Conservation (phyloP, 2,329 filamentous ascomycete genomes). For the Fusarium neocosmosporiellum region DNA sequence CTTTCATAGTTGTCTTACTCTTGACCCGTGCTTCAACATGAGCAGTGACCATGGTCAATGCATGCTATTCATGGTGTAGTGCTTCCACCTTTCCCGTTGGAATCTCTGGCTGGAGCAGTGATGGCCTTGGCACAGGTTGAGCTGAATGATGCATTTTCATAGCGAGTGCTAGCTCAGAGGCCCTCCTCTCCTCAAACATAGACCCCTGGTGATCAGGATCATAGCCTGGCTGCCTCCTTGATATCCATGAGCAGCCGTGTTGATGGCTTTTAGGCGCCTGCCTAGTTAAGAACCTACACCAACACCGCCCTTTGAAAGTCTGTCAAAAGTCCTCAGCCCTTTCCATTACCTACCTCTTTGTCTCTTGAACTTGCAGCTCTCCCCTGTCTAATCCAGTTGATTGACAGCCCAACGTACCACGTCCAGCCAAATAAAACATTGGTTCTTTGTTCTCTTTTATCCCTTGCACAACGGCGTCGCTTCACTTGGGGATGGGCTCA, state of each 20-base stretch:
- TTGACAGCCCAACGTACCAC: neutral
- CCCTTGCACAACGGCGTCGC: neutral
- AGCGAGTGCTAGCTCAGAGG: neutral
- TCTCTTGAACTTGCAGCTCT: neutral
- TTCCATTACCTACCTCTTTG: neutral
- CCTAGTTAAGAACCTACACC: neutral
- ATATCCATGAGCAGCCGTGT: neutral
- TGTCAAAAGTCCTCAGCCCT: neutral
- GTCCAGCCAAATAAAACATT: neutral
- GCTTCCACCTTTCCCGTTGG: neutral
- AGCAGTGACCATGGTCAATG: neutral
- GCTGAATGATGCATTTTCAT: neutral
- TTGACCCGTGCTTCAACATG: neutral
- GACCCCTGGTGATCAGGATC: neutral
- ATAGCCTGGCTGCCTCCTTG: neutral
- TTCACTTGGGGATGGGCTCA: neutral
- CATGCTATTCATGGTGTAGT: neutral
- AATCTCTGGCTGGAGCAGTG: neutral
- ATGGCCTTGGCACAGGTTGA: neutral
- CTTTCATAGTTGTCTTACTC: neutral
- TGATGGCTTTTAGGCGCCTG: neutral
- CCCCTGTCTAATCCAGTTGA: neutral
- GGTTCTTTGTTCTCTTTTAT: conserved; percentile 14
- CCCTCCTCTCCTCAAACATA: neutral
- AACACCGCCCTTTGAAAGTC: neutral